Percentiles rank a stretch among this genome's conserved stretches.
Evolutionary conservation across 208 protist genomes (phyloP).

Genomic region (Wallacemonas sp.): DNA sequence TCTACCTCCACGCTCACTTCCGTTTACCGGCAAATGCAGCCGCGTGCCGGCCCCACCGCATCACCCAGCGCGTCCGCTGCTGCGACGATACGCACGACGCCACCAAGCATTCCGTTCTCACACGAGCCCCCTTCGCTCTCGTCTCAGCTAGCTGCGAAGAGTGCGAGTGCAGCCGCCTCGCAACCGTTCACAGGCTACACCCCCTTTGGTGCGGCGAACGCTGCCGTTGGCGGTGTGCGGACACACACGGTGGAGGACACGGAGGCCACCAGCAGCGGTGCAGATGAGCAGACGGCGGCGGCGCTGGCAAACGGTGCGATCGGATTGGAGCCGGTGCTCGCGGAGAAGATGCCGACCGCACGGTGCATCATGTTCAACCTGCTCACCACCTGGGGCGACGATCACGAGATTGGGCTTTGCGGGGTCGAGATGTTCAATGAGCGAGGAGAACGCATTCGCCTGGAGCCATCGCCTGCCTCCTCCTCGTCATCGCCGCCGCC

Average conservation of each 20-base stretch:
- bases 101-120: slow-evolving; percentile 3
- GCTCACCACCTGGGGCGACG: slow-evolving; percentile 88
- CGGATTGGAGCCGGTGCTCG: slow-evolving; percentile 31
- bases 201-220: no score
- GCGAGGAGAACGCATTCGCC: slow-evolving; percentile 51
- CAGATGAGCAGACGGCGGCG: background rate
- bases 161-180: no score
- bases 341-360: slow-evolving; percentile 46
- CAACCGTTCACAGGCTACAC: no score
- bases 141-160: background rate
- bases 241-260: background rate
- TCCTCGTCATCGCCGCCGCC: background rate
- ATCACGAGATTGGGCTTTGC: slow-evolving; percentile 86
- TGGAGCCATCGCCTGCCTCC: slow-evolving; percentile 18
- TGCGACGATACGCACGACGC: background rate
- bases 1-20: background rate
- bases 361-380: slow-evolving; percentile 67
- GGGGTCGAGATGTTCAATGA: slow-evolving; percentile 91
- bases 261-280: slow-evolving; percentile 7
- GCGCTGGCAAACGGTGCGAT: slow-evolving; percentile 9
- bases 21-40: slow-evolving; percentile 6
- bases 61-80: no score
- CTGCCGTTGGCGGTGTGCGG: no score
- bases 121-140: background rate
- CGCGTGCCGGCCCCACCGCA: no score